These are phyloP conservation scores for Aegilops longissima DNA, from an alignment of 176 grass and related monocot species.

Conservation along the genomic window DNA sequence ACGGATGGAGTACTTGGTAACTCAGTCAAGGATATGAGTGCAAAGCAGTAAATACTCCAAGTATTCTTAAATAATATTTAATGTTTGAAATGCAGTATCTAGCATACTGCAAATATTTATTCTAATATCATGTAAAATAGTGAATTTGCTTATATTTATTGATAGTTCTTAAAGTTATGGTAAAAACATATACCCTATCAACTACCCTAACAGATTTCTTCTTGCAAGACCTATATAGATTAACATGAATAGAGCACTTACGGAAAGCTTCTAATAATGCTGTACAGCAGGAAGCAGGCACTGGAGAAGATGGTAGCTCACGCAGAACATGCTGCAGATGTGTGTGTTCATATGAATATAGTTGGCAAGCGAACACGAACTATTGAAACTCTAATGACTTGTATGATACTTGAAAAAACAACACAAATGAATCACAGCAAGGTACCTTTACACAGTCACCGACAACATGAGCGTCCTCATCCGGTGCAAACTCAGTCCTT, in stretches of 20 bases:
- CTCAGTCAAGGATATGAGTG: background rate
- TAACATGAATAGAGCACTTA: slow-evolving; percentile 46
- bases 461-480: slow-evolving; percentile 98
- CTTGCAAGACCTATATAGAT: slow-evolving; percentile 19
- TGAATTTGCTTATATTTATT: background rate
- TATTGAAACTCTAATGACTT: slow-evolving; percentile 18
- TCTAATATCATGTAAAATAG: background rate
- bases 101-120: background rate
- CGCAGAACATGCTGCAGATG: slow-evolving; percentile 87
- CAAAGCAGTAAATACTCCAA: slow-evolving; percentile 14
- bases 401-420: slow-evolving; percentile 23
- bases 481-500: slow-evolving; percentile 72
- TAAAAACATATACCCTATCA: background rate
- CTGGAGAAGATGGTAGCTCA: slow-evolving; percentile 94
- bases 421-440: slow-evolving; percentile 33
- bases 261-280: slow-evolving; percentile 97
- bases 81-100: background rate
- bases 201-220: background rate
- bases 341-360: slow-evolving; percentile 25
- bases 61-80: background rate
- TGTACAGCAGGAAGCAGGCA: slow-evolving; percentile 97
- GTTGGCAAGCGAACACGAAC: background rate
- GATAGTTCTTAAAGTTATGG: background rate
- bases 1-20: background rate
- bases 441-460: slow-evolving; percentile 97